Base-by-base conservation (phyloP, 192 early-diverging fungal genomes). In the Glomus cerebriforme region DNA sequence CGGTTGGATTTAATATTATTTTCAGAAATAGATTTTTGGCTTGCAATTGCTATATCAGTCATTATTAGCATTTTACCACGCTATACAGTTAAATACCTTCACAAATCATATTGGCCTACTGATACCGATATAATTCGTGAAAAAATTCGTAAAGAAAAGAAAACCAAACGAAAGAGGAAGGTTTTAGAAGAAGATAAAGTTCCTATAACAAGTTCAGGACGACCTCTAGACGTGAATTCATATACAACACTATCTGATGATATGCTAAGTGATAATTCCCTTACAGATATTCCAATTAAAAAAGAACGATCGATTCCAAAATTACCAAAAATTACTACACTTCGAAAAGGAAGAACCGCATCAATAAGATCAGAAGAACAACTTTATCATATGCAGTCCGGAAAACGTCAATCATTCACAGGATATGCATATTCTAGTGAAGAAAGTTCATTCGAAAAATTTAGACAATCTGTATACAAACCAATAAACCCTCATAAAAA, bases 101-200 rank as follows among this genome's bases (percentile, higher is more conserved):
- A 88, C 19, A 92, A 94, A 35, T 87, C 90, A 43, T 89, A 93
- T 79, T 84, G 85, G 39, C 96, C 96, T 1, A 93, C 87, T 59
- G 94, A 98, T 82, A 90, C 91, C 8, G 92, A 96, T 34, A 89
- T 98, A 49, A 89, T 98, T 65, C 94, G 94, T 60, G 96, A 96
- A 85, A 87, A 91, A 75, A 85, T 91, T 27, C 81, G 85, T 64
- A 15, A 17, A 24, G 10, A 1, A 13, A 77, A 66, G 26, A 77
- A 67, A 54, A 4, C 0, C 15, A 66, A 65, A 26, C 31, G 3
- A 66, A 37, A 27, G 13, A 39, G 66, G 54, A 19, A 15, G 63
- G 34, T 47, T 43, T 13, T 1, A 7, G 75, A 66, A 10, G 75
- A 77, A 67, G 63, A 77, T 27, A 7, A 77, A 63, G 7, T 63